Percentiles rank a stretch among this genome's conserved stretches.
These are phyloP conservation scores for Pythium periplocum DNA, from an alignment of 352 stramenopile species.

Conservation along the genomic window DNA sequence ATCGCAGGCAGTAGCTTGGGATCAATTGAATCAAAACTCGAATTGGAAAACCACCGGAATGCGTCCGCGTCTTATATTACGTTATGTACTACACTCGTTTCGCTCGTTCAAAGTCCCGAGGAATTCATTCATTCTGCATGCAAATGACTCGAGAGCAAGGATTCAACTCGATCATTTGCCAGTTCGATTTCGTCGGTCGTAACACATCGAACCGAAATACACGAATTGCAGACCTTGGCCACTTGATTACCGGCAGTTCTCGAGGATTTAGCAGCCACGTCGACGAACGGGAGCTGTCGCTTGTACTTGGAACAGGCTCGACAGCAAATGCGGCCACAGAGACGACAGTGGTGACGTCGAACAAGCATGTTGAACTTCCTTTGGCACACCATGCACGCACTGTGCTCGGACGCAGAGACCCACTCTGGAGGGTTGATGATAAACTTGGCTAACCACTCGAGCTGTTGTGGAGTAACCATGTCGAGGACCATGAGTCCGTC, in stretches of 20 bases:
- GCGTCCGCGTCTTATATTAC: too few relatives aligned
- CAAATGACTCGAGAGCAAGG: conserved; percentile 17
- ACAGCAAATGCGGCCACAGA: conserved; percentile 81
- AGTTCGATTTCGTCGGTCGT: conserved; percentile 34
- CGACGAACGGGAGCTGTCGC: conserved; percentile 49
- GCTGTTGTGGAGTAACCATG: conserved; percentile 57
- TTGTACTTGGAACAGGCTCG: conserved; percentile 78
- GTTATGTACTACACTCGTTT: too few relatives aligned
- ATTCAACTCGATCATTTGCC: conserved; percentile 25
- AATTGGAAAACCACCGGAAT: too few relatives aligned
- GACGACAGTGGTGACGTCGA: conserved; percentile 73
- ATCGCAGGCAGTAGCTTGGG: too few relatives aligned
- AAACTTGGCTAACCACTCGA: conserved; percentile 78
- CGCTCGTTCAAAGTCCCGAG: too few relatives aligned
- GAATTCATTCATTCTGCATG: too few relatives aligned
- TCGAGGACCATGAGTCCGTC: conserved; percentile 68
- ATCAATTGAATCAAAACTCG: too few relatives aligned
- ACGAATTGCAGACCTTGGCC: conserved; percentile 71
- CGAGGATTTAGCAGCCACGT: conserved; percentile 33
- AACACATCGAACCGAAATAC: conserved; percentile 52
- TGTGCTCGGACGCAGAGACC: conserved; percentile 59
- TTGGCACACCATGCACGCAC: conserved; percentile 69
- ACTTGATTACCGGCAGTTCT: conserved; percentile 36
- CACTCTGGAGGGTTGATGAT: conserved; percentile 66
- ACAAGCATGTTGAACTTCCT: conserved; percentile 64